A percentile compares a stretch with the other conserved stretches of the same genome.
These are phyloP conservation scores for Atkinsonella hypoxylon DNA, from an alignment of 2,329 filamentous ascomycete species.

Conservation along the genomic window DNA sequence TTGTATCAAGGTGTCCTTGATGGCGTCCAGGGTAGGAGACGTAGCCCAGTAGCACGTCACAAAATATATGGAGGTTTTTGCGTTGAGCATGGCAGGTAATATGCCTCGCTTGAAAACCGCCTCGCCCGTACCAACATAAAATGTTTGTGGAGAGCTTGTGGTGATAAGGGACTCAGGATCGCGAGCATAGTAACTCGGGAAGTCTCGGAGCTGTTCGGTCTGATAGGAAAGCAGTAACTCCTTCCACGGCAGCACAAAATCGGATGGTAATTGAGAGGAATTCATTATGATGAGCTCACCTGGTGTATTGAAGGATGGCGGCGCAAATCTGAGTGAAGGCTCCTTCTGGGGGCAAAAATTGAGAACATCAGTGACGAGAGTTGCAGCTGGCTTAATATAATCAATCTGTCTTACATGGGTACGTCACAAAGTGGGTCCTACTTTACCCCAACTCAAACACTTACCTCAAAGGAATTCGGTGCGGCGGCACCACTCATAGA, in stretches of 20 bases:
- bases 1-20: conserved; percentile 44
- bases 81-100: conserved; percentile 47
- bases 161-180: conserved; percentile 35
- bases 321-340: background rate
- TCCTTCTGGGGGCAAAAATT: no score
- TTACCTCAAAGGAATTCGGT: no score
- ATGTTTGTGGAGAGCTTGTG: conserved; percentile 32
- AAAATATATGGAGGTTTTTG: conserved; percentile 55
- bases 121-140: conserved; percentile 46
- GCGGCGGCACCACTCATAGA: no score
- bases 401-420: no score
- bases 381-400: no score
- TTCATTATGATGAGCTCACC: background rate
- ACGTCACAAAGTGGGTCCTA: no score
- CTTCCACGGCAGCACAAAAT: conserved; percentile 27
- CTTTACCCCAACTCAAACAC: no score
- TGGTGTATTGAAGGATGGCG: background rate
- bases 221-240: conserved; percentile 20
- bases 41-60: conserved; percentile 76
- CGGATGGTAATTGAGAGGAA: conserved; percentile 20
- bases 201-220: conserved; percentile 26
- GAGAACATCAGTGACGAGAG: no score
- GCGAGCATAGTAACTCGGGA: conserved; percentile 35
- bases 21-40: conserved; percentile 46
- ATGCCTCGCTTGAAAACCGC: conserved; percentile 43